Evolutionary conservation across 202 grass and related monocot species (phyloP).

Genomic region (Schoenoplectus tabernaemontani): DNA sequence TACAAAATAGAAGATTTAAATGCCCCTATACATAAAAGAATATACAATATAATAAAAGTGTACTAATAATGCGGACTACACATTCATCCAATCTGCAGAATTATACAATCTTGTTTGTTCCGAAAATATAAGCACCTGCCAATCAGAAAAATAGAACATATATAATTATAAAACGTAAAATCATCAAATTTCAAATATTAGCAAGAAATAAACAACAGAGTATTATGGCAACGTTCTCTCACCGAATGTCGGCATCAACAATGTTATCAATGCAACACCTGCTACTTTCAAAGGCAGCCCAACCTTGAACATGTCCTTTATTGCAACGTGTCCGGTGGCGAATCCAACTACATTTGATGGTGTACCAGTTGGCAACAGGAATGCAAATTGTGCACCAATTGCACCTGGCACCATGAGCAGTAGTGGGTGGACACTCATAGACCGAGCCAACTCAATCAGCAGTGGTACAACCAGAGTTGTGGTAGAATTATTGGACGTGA

Average conservation of each 20-base stretch:
- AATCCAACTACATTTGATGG: slow-evolving; percentile 73
- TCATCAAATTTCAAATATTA: slow-evolving; percentile 4
- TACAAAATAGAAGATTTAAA: not conserved
- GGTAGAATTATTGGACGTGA: slow-evolving; percentile 77
- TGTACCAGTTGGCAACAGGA: slow-evolving; percentile 64
- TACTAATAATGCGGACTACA: not conserved
- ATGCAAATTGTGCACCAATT: slow-evolving; percentile 66
- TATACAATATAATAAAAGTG: not conserved
- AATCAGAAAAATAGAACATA: not conserved
- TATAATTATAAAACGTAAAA: slow-evolving; percentile 1
- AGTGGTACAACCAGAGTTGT: slow-evolving; percentile 71
- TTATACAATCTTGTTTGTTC: slow-evolving; percentile 25
- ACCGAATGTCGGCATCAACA: slow-evolving; percentile 66
- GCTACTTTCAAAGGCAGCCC: slow-evolving; percentile 49
- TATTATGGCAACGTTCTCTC: slow-evolving; percentile 16
- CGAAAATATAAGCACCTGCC: slow-evolving; percentile 44
- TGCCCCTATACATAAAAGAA: not conserved
- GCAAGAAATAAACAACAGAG: not conserved
- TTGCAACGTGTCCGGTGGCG: slow-evolving; percentile 47
- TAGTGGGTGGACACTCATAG: slow-evolving; percentile 57
- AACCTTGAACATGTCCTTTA: slow-evolving; percentile 61
- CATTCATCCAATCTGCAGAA: not conserved
- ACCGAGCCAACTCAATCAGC: slow-evolving; percentile 49
- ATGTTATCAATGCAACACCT: slow-evolving; percentile 36
- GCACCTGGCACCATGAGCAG: slow-evolving; percentile 74